Conservation (phyloP, 2,329 filamentous ascomycete species). For the Mycosphaerella arachidis region DNA sequence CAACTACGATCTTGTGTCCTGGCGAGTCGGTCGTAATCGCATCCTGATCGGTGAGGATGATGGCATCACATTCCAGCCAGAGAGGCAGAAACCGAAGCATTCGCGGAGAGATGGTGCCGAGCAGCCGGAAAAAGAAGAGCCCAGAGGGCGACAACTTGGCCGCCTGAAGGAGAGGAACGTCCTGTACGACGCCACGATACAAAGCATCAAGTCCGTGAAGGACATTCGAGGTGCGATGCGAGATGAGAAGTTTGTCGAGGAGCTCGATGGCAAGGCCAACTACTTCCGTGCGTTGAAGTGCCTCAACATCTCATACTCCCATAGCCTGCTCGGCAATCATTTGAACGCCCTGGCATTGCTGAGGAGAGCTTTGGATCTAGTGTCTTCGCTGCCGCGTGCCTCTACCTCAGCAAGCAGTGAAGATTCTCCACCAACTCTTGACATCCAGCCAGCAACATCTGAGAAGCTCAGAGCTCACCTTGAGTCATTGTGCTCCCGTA, state of each 20-base stretch:
- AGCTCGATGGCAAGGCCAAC: conserved; percentile 70
- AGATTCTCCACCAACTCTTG: conserved; percentile 58
- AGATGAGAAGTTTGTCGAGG: conserved; percentile 68
- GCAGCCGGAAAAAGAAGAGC: conserved; percentile 54
- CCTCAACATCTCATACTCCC: conserved; percentile 78
- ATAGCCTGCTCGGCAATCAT: conserved; percentile 66
- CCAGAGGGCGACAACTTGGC: conserved; percentile 69
- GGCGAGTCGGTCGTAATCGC: conserved; percentile 89
- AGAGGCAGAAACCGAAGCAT: conserved; percentile 51
- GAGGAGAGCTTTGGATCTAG: conserved; percentile 64
- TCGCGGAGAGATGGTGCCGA: conserved; percentile 48
- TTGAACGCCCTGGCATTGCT: conserved; percentile 83
- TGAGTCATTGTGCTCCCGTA: conserved; percentile 68
- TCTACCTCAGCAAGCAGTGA: conserved; percentile 31
- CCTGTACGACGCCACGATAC: conserved; percentile 83
- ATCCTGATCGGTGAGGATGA: conserved; percentile 81
- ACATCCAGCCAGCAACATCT: conserved; percentile 58
- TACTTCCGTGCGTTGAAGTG: conserved; percentile 92
- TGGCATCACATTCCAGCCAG: conserved; percentile 57
- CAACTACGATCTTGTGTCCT: conserved; percentile 89
- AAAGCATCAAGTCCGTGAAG: conserved; percentile 85
- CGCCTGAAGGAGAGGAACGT: conserved; percentile 81
- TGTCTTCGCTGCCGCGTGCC: conserved; percentile 33
- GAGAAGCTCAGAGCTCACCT: conserved; percentile 59
- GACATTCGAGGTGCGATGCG: conserved; percentile 86